Evolutionary conservation across 202 grass and related monocot species (phyloP).

Genomic region (Saccharum hybrid): DNA sequence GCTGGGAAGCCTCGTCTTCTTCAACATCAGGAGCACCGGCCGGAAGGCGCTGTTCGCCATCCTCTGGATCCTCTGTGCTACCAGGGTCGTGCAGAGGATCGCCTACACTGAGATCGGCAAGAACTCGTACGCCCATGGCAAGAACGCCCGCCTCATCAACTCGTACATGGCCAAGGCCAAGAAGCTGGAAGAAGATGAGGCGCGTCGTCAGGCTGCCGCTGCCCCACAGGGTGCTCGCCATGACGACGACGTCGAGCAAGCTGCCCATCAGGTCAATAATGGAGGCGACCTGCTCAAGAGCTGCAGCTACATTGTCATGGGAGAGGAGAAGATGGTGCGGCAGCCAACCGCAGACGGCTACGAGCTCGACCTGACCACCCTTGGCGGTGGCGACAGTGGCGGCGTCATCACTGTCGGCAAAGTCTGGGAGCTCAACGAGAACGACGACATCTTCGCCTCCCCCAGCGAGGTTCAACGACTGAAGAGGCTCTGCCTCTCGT

Average conservation of each 20-base stretch:
- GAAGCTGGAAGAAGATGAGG: not conserved
- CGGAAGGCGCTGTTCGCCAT: slow-evolving; percentile 1
- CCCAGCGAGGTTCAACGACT: not conserved
- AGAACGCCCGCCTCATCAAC: slow-evolving; percentile 31
- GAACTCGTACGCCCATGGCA: slow-evolving; percentile 22
- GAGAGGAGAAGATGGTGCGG: not conserved
- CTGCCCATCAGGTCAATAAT: not conserved
- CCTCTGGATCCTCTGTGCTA: slow-evolving; percentile 1
- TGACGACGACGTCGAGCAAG: not conserved
- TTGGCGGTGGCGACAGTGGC: not conserved
- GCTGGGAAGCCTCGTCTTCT: slow-evolving; percentile 20
- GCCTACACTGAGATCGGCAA: not conserved
- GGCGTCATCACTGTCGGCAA: not conserved
- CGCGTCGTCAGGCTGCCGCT: too few relatives aligned
- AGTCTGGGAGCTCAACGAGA: not conserved
- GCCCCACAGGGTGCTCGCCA: not conserved
- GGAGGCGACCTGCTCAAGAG: not conserved
- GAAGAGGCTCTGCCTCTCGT: not conserved
- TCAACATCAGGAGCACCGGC: not conserved
- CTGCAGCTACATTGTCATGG: not conserved
- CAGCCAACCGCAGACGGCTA: not conserved
- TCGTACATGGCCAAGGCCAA: slow-evolving; percentile 8
- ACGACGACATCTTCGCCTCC: not conserved
- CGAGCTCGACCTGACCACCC: not conserved
- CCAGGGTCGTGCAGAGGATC: not conserved